These are phyloP conservation scores for Madurella mycetomatis DNA, from an alignment of 2,329 filamentous ascomycete genomes.

Conservation along the genomic window DNA sequence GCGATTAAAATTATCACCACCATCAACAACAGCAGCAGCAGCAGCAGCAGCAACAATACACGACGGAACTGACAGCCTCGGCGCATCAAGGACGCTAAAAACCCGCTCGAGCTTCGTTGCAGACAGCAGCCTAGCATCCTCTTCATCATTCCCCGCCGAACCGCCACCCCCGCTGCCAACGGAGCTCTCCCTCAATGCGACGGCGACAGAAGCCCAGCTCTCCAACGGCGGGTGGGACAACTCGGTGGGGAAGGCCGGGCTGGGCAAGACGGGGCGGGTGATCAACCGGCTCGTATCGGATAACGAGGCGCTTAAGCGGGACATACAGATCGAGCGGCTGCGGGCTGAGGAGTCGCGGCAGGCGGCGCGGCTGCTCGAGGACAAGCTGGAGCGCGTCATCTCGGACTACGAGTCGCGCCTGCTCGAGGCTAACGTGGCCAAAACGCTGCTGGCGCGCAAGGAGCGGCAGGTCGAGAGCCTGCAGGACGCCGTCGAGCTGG, in stretches of 20 bases:
- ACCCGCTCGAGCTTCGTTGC: conserved; percentile 20
- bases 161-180: conserved; percentile 27
- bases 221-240: conserved; percentile 48
- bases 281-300: conserved; percentile 79
- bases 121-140: conserved; percentile 20
- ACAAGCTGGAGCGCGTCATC: conserved; percentile 65
- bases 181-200: conserved; percentile 27
- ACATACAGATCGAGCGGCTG: conserved; percentile 62
- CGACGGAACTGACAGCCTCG: conserved; percentile 9
- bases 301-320: conserved; percentile 71
- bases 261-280: conserved; percentile 71
- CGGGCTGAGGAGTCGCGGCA: conserved; percentile 68
- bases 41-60: background rate
- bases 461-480: conserved; percentile 70
- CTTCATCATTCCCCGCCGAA: background rate
- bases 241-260: conserved; percentile 63
- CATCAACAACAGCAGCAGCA: background rate
- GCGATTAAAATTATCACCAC: conserved; percentile 33
- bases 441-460: conserved; percentile 64
- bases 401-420: conserved; percentile 66
- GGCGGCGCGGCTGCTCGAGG: conserved; percentile 61
- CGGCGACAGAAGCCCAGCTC: conserved; percentile 23
- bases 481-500: conserved; percentile 58
- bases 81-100: conserved; percentile 16
- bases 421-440: conserved; percentile 67